Base-by-base conservation (phyloP, 768 basidiomycete genomes). In the Panaeolus cyanescens region DNA sequence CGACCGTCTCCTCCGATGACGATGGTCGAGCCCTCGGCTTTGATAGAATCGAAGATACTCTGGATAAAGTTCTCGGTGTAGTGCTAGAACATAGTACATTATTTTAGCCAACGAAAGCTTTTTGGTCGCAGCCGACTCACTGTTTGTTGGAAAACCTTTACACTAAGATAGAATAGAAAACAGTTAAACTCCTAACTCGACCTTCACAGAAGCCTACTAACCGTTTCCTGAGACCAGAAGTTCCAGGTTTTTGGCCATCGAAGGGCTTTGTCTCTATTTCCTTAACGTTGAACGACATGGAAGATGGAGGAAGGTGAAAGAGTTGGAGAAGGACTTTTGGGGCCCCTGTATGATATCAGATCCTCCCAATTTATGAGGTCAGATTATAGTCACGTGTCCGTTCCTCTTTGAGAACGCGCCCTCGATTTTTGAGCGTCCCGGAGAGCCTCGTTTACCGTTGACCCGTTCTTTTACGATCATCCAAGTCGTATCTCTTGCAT, bases 41-140 rank as follows among this genome's bases (percentile, higher is more conserved):
- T 85, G 77, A 99, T 93, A 58, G 96, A 92, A 75, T 92, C 87
- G 70, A 96, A 85, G 80, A 95, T 99, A 66, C 96, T 78, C 76
- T 99, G 96, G 60, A 98, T 75, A 68, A 99, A 99, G 83, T 99
- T 99, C 79, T 99, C 97, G 45, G 97, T 99, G 80, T 99, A 99
- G 81, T 99, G 89, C 93, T 95, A 53, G 15, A n/a, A 25, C n/a
- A n/a, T n/a, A n/a, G n/a, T 65, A 57, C 68, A 61, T 58, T 22
- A 63, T 53, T 22, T 36, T 13, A 59, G 30, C n/a, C n/a, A 9
- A 20, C 45, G 56, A 28, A 22, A 36, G 13, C 5, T 6, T 5
- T 28, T 54, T 5, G 6, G 5, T 45, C 32, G 22, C 30, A 67
- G 55, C 60, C 53, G 54, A 65, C 83, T 65, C 67, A 93, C 95